Base-by-base conservation (phyloP, 2,329 filamentous ascomycete species). In the Alternaria viburni region DNA sequence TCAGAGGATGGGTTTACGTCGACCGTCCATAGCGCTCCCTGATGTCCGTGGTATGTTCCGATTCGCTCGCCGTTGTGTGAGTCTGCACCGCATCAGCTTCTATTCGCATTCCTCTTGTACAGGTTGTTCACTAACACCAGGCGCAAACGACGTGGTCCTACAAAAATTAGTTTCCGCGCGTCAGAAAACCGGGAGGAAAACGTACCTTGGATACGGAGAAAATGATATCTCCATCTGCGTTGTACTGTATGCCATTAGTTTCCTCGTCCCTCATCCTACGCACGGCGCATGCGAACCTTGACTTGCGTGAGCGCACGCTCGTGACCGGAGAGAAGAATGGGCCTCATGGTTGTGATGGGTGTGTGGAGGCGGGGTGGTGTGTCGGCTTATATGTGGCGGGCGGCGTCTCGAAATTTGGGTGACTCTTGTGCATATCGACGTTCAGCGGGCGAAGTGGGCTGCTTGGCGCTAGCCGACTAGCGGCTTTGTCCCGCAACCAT, bases 21-120 rank as follows among this genome's bases (percentile, higher is more conserved):
- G 82, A 99, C 92, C 67, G 96, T 97, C 96, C 96, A 99, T 85
- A 99, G 92, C 76, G 96, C 95, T 84, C 96, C 96, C 82, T 96
- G 91, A 84, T 99, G 96, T 81, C 96, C 96, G 80, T 93, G 90
- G 86, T 98, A 99, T 75, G 95, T 79, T 77, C 96, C 96, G 77
- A 98, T 88, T 77, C 96, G 92, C 87, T 99, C 96, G 84, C 96
- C 96, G 83, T 99, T 99, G 85, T 96, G 93, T 70, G 93, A 91
- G 84, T 89, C 77, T 79, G 63, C 57, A 43, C 54, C 41, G 30
- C 61, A 68, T 77, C 67, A 78, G 75, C 64, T 56, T 65, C 46
- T 12, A 13, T 61, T 51, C 57, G 41, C 45, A 50, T 19, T 26
- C 62, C 25, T 54, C 41, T 46, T 36, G 23, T 44, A 46, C 45